Conservation (phyloP, 345 rosid species). For the Eucalyptus lansdowneana region DNA sequence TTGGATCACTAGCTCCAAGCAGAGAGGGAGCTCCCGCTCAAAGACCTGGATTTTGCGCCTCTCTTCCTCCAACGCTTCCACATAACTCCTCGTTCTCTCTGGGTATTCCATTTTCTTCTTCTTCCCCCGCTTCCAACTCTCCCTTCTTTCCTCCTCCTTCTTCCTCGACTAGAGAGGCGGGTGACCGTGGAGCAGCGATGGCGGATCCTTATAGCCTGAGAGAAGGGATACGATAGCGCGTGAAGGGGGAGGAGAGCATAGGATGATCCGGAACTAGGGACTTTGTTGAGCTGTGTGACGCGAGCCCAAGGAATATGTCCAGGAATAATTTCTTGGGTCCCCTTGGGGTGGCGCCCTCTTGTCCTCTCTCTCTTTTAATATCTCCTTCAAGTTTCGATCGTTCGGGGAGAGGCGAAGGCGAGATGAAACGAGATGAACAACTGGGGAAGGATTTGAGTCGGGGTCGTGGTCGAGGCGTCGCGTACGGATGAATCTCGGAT, state of each 20-base stretch:
- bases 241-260: neutral
- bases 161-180: neutral
- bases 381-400: neutral
- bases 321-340: neutral
- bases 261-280: neutral
- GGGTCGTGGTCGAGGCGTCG: constrained; percentile 5
- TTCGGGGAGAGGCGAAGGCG: neutral
- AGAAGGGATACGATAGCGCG: neutral
- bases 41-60: constrained; percentile 30
- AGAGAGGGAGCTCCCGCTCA: constrained; percentile 35
- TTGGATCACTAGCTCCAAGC: constrained; percentile 14
- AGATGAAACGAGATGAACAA: neutral
- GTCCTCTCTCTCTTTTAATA: neutral
- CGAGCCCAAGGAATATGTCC: neutral
- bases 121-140: neutral
- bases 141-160: neutral
- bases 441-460: neutral
- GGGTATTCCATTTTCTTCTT: neutral
- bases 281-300: neutral
- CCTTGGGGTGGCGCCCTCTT: neutral
- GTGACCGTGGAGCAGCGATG: neutral
- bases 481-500: neutral
- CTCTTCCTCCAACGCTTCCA: constrained; percentile 25
- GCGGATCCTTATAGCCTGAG: neutral
- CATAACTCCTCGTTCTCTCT: constrained; percentile 8